Conservation (phyloP, 2,329 filamentous ascomycete genomes). For the Fusarium lyarnte region DNA sequence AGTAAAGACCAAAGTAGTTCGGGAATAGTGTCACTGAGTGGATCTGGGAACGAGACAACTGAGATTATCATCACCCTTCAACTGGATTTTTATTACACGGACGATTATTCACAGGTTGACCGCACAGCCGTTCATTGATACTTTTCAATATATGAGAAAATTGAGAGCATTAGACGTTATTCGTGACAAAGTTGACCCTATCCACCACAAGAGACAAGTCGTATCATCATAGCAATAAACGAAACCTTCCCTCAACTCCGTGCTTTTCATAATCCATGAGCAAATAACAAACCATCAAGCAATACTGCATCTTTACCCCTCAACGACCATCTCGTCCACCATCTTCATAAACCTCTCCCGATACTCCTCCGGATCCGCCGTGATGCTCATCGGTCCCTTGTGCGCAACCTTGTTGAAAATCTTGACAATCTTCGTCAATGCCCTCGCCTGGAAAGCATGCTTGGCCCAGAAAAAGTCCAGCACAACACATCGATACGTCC, state of each 20-base stretch:
- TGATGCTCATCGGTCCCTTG: conserved; percentile 79
- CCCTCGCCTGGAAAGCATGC: conserved; percentile 72
- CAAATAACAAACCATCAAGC: neutral
- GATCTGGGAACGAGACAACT: neutral
- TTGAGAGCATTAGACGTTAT: neutral
- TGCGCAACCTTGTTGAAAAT: conserved; percentile 70
- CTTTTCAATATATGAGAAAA: neutral
- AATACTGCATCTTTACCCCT: conserved; percentile 31
- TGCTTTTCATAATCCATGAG: neutral
- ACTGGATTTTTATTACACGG: too few species aligned
- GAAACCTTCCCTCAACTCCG: neutral
- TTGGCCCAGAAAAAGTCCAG: conserved; percentile 85
- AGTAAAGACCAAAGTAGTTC: neutral
- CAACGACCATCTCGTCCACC: conserved; percentile 56
- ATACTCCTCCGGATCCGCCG: conserved; percentile 75
- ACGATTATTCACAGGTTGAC: neutral
- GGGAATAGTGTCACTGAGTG: neutral
- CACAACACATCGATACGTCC: conserved; percentile 73
- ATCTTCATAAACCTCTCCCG: conserved; percentile 62
- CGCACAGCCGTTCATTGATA: rapidly evolving
- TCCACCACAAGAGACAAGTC: neutral
- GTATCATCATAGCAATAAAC: neutral
- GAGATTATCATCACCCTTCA: neutral
- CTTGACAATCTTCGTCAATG: conserved; percentile 72
- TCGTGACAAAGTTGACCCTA: neutral